These are phyloP conservation scores for Aristolochia contorta DNA, from an alignment of 164 flowering plant species.

Conservation along the genomic window DNA sequence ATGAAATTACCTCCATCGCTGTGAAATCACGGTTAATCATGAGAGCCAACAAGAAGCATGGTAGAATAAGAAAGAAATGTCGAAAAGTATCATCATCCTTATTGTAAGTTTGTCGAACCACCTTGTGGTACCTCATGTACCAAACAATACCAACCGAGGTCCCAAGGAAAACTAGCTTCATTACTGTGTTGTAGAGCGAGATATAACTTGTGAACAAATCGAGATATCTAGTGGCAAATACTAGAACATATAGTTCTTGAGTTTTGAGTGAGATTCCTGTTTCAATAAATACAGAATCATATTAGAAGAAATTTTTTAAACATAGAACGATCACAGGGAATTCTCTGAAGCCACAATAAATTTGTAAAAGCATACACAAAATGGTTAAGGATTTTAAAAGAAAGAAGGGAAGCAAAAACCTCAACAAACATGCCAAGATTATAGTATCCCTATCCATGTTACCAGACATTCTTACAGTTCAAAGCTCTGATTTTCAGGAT, in stretches of 20 bases:
- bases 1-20: slow-evolving; percentile 29
- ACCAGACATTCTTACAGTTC: no score
- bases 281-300: slow-evolving; percentile 3
- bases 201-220: slow-evolving; percentile 34
- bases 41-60: slow-evolving; percentile 39
- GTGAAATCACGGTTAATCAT: slow-evolving; percentile 24
- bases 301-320: no score
- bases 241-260: slow-evolving; percentile 52
- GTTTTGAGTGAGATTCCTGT: slow-evolving; percentile 63
- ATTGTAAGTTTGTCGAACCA: slow-evolving; percentile 41
- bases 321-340: no score
- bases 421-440: no score
- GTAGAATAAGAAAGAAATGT: slow-evolving; percentile 34
- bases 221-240: slow-evolving; percentile 44
- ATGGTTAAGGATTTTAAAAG: no score
- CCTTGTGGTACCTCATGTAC: slow-evolving; percentile 58
- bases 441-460: no score
- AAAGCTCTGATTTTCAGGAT: no score
- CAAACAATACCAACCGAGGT: slow-evolving; percentile 45
- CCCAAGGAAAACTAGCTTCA: slow-evolving; percentile 54
- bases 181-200: slow-evolving; percentile 45
- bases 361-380: no score
- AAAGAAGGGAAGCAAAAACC: no score
- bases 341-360: no score
- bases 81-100: slow-evolving; percentile 48